Evolutionary conservation across 352 stramenopile genomes (phyloP).

Genomic region (Phytophthora crassamura): DNA sequence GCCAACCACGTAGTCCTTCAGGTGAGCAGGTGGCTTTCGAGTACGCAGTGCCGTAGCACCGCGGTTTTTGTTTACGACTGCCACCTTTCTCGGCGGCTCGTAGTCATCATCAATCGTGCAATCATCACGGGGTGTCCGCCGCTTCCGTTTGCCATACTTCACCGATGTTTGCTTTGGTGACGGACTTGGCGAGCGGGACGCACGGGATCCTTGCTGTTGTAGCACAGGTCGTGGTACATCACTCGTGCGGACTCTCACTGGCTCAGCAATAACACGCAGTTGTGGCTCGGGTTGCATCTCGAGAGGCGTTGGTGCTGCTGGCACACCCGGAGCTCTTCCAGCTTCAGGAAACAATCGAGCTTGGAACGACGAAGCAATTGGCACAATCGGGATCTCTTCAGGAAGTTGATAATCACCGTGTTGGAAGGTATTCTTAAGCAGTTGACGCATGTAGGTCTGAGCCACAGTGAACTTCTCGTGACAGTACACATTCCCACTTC

Average conservation of each 20-base stretch:
- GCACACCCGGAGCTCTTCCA: background rate
- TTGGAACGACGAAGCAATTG: conserved; percentile 6
- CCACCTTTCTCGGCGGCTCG: too few species aligned
- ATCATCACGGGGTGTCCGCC: too few species aligned
- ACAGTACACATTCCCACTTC: conserved; percentile 16
- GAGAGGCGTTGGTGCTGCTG: background rate
- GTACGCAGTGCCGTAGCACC: too few species aligned
- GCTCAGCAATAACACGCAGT: background rate
- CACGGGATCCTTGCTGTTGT: too few species aligned
- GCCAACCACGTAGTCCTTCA: conserved; percentile 11
- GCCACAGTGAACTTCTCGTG: conserved; percentile 16
- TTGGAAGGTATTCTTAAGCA: conserved; percentile 11
- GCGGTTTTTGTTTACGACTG: too few species aligned
- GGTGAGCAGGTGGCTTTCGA: background rate
- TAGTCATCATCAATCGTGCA: too few species aligned
- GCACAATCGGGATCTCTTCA: conserved; percentile 3
- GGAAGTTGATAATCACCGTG: conserved; percentile 5
- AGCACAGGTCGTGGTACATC: too few species aligned
- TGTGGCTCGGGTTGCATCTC: background rate
- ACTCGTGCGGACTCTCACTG: background rate
- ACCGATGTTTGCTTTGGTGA: too few species aligned
- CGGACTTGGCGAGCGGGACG: too few species aligned
- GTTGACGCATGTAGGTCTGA: conserved; percentile 1
- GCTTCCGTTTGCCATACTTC: too few species aligned
- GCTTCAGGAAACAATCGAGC: conserved; percentile 4